Conservation (phyloP, 139 green algal genomes). For the Closterium sp. region DNA sequence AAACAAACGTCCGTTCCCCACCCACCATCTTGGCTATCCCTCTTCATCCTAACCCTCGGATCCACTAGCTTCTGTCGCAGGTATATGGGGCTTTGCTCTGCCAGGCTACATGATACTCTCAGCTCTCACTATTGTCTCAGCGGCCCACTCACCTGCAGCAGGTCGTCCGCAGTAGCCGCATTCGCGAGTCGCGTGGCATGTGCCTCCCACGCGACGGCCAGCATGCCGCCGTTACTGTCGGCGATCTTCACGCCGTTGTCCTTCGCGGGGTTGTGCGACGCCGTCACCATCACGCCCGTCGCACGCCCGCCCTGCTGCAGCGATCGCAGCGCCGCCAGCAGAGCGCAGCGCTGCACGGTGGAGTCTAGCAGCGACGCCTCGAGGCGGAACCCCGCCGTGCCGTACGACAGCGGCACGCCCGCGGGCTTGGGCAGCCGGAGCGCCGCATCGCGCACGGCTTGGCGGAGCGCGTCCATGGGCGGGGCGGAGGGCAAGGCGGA, state of each 20-base stretch:
- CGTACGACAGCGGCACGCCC: slow-evolving; percentile 64
- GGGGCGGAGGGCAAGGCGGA: no score
- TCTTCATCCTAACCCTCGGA: neutral
- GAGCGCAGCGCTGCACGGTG: slow-evolving; percentile 83
- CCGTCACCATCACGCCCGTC: slow-evolving; percentile 91
- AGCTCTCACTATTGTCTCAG: neutral
- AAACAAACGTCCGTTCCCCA: neutral
- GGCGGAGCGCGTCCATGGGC: neutral
- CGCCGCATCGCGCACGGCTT: neutral
- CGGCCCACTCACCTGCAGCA: neutral
- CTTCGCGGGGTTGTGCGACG: slow-evolving; percentile 87
- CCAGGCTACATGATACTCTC: neutral
- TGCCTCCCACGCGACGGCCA: slow-evolving; percentile 62
- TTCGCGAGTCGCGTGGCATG: slow-evolving; percentile 74
- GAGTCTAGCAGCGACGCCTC: slow-evolving; percentile 68
- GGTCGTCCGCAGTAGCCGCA: slow-evolving; percentile 47
- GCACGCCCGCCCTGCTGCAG: slow-evolving; percentile 17
- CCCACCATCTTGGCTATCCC: neutral
- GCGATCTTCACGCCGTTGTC: slow-evolving; percentile 98
- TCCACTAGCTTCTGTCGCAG: no score
- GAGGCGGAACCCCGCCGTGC: slow-evolving; percentile 88
- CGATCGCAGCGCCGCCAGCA: slow-evolving; percentile 74
- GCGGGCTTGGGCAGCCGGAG: neutral
- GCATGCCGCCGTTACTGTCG: slow-evolving; percentile 48
- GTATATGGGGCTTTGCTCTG: no score